These are phyloP conservation scores for Podila verticillata DNA, from an alignment of 192 early-diverging fungal genomes.

Conservation along the genomic window DNA sequence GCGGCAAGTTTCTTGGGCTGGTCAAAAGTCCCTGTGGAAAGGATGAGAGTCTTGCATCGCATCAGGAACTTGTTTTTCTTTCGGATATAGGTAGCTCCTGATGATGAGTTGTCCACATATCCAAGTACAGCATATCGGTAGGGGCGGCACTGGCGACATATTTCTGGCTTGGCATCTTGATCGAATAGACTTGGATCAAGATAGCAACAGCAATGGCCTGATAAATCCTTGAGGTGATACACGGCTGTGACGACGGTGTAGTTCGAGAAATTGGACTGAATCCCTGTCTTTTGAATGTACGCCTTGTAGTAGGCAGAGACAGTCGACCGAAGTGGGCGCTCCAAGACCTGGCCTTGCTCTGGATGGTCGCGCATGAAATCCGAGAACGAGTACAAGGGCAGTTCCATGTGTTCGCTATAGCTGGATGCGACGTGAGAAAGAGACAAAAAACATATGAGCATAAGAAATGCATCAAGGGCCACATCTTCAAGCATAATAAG, in stretches of 20 bases:
- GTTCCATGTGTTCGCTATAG: constrained; percentile 47
- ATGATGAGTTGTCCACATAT: constrained; percentile 12
- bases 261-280: constrained; percentile 38
- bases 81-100: not conserved
- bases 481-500: not conserved
- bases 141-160: constrained; percentile 10
- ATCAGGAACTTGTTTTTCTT: constrained; percentile 27
- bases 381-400: constrained; percentile 37
- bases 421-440: not conserved
- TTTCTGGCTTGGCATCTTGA: not conserved
- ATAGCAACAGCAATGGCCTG: constrained; percentile 35
- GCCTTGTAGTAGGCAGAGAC: constrained; percentile 48
- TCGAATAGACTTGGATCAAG: constrained; percentile 10
- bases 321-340: constrained; percentile 37
- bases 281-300: constrained; percentile 20
- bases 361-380: constrained; percentile 36
- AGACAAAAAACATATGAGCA: not conserved
- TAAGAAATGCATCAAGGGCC: not conserved
- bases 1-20: constrained; percentile 45
- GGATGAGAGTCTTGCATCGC: constrained; percentile 25
- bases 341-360: constrained; percentile 15
- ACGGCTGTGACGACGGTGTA: constrained; percentile 33
- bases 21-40: constrained; percentile 49
- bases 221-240: constrained; percentile 42
- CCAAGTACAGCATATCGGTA: constrained; percentile 39